Conservation (phyloP, 371 early-diverging fungal species). For the Coemansia sp. region DNA sequence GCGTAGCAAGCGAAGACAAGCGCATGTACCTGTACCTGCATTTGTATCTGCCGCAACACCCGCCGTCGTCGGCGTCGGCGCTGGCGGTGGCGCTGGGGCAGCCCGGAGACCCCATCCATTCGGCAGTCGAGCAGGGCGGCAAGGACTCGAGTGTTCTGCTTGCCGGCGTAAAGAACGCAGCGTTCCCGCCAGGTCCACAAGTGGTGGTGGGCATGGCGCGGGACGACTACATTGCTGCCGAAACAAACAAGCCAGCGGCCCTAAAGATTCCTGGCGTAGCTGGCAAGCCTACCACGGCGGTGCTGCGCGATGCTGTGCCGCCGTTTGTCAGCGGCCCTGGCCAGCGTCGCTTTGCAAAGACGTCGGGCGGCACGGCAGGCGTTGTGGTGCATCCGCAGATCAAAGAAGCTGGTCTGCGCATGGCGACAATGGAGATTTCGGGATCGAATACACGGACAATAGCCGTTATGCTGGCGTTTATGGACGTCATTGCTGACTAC, state of each 20-base stretch:
- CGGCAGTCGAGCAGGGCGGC: slow-evolving; percentile 23
- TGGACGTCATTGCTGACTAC: slow-evolving; percentile 87
- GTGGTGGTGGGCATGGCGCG: slow-evolving; percentile 38
- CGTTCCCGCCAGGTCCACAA: slow-evolving; percentile 43
- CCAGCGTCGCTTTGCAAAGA: slow-evolving; percentile 34
- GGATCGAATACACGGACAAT: slow-evolving; percentile 75
- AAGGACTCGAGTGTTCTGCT: slow-evolving; percentile 25
- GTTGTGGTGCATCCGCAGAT: slow-evolving; percentile 84
- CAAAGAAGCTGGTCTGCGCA: slow-evolving; percentile 78
- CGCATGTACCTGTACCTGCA: slow-evolving; percentile 48
- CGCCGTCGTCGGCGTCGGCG: slow-evolving; percentile 38
- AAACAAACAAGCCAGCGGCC: slow-evolving; percentile 25
- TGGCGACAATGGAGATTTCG: slow-evolving; percentile 78
- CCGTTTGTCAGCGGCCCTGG: slow-evolving; percentile 39
- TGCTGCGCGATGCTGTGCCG: slow-evolving; percentile 36
- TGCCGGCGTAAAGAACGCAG: slow-evolving; percentile 37
- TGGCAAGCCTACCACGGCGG: slow-evolving; percentile 18
- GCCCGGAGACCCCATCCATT: slow-evolving; percentile 9
- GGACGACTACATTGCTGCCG: slow-evolving; percentile 33
- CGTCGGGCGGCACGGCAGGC: slow-evolving; percentile 18
- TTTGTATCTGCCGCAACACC: slow-evolving; percentile 41
- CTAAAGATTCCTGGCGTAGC: slow-evolving; percentile 13
- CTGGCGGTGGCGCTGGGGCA: slow-evolving; percentile 16
- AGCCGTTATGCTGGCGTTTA: slow-evolving; percentile 44
- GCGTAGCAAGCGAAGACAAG: slow-evolving; percentile 35